phyloP scores from a whole-genome alignment of 2,329 filamentous ascomycete genomes.

The Gremmenia infestans region DNA sequence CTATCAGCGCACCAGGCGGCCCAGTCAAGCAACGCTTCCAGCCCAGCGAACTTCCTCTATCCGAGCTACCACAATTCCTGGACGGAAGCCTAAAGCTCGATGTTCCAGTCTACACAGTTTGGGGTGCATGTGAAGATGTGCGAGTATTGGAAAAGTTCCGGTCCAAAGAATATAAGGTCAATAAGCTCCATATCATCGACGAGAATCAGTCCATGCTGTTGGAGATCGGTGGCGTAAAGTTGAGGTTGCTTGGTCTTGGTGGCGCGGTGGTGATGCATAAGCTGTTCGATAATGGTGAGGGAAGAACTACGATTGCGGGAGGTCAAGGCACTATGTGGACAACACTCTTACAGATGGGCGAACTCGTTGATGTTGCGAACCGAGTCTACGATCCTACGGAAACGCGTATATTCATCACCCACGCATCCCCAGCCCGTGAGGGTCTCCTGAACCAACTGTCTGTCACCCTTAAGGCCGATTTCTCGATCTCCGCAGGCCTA shows the following conservation, averaged over 20 bases:
- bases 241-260: slow-evolving; percentile 86
- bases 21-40: slow-evolving; percentile 83
- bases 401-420: slow-evolving; percentile 93
- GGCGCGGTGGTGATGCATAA: slow-evolving; percentile 99
- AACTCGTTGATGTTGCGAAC: slow-evolving; percentile 95
- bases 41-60: slow-evolving; percentile 79
- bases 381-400: slow-evolving; percentile 98
- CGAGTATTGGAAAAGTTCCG: slow-evolving; percentile 95
- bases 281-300: slow-evolving; percentile 97
- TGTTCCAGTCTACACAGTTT: slow-evolving; percentile 96
- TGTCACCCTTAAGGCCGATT: slow-evolving; percentile 94
- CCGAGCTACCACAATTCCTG: slow-evolving; percentile 84
- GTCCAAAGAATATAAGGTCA: slow-evolving; percentile 95
- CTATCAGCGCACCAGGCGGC: slow-evolving; percentile 61
- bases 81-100: slow-evolving; percentile 86
- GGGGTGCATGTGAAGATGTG: slow-evolving; percentile 98
- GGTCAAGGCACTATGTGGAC: slow-evolving; percentile 99
- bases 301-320: slow-evolving; percentile 94
- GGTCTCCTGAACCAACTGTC: slow-evolving; percentile 96
- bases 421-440: slow-evolving; percentile 93
- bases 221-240: slow-evolving; percentile 92
- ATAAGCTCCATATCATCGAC: slow-evolving; percentile 96
- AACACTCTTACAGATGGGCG: slow-evolving; percentile 94
- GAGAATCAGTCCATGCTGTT: slow-evolving; percentile 94
- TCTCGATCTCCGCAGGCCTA: slow-evolving; percentile 93